Conservation (phyloP, 2,329 filamentous ascomycete genomes). For the Fusarium buxicola region DNA sequence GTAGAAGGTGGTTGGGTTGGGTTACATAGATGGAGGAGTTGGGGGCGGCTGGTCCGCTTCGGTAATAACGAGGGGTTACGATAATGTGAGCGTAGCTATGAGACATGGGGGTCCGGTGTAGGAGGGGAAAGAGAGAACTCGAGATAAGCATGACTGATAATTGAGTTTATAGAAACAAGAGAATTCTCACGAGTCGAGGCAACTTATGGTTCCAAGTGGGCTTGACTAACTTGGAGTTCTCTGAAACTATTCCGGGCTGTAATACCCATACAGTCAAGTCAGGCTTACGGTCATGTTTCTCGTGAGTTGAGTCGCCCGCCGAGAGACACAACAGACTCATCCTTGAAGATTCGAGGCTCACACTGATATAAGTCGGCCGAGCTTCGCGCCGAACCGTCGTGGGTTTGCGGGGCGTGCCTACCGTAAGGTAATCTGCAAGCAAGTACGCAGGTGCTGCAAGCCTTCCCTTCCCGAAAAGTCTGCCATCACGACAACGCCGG, state of each 20-base stretch:
- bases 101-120: conserved; percentile 21
- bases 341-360: neutral
- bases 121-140: conserved; percentile 18
- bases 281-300: neutral
- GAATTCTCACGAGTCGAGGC: conserved; percentile 20
- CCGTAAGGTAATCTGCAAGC: neutral
- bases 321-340: conserved; percentile 12
- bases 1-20: conserved; percentile 17
- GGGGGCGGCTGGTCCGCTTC: conserved; percentile 37
- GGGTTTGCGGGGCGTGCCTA: conserved; percentile 33
- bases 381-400: conserved; percentile 11
- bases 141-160: conserved; percentile 14
- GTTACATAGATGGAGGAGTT: conserved; percentile 25
- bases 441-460: conserved; percentile 6
- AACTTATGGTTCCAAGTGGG: neutral
- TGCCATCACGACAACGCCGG: conserved; percentile 42
- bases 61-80: conserved; percentile 35
- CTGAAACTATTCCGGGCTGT: neutral
- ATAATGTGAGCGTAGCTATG: conserved; percentile 27
- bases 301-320: neutral
- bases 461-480: conserved; percentile 32
- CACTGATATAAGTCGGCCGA: conserved; percentile 19
- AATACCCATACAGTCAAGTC: neutral
- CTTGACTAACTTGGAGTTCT: neutral
- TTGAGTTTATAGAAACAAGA: conserved; percentile 28